Evolutionary conservation across 129 eudicot species (phyloP).

Genomic region (Flaveria linearis): DNA sequence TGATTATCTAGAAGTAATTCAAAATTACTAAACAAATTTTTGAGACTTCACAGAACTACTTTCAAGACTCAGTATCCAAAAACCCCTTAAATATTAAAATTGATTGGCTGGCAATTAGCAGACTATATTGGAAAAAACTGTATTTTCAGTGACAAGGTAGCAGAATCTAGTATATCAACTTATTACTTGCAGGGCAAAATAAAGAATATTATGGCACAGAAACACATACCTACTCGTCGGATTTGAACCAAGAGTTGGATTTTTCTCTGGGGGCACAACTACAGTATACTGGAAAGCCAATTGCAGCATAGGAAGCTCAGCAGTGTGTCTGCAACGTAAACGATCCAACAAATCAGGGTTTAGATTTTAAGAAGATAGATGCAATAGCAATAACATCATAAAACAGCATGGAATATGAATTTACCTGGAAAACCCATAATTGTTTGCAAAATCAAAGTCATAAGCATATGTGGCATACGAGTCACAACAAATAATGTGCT

Average conservation of each 20-base stretch:
- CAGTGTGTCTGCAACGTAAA: constrained; percentile 59
- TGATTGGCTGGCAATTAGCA: constrained; percentile 12
- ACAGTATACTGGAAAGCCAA: constrained; percentile 90
- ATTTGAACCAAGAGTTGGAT: constrained; percentile 43
- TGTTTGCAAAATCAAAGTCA: constrained; percentile 81
- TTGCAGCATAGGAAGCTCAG: constrained; percentile 85
- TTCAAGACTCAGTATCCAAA: neutral
- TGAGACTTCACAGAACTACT: neutral
- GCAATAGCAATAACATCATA: neutral
- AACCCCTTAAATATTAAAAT: neutral
- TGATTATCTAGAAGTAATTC: neutral
- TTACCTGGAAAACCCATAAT: constrained; percentile 82
- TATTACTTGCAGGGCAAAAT: neutral
- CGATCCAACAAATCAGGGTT: constrained; percentile 11
- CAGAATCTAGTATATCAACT: neutral
- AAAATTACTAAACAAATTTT: neutral
- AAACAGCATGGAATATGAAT: neutral
- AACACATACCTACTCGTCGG: constrained; percentile 57
- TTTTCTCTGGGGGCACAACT: constrained; percentile 76
- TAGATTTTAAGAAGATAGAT: neutral
- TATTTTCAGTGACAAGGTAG: neutral
- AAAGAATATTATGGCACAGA: constrained; percentile 15
- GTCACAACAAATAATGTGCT: constrained; percentile 93
- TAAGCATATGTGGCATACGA: constrained; percentile 97
- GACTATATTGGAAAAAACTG: neutral